These are phyloP conservation scores for Plenodomus biglobosus DNA, from an alignment of 2,329 filamentous ascomycete species.

Conservation along the genomic window DNA sequence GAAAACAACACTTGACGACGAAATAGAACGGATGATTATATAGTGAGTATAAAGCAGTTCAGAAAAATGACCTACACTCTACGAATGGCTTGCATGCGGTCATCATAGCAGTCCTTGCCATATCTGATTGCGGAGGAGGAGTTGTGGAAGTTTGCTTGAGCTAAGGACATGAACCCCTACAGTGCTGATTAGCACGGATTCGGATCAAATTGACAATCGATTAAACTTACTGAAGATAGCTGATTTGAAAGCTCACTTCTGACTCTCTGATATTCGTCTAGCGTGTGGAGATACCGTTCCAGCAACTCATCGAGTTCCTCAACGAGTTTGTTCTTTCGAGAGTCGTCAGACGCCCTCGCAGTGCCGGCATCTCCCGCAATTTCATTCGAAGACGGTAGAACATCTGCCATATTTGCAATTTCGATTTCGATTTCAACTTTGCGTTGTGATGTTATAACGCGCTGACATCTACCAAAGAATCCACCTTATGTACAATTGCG, in stretches of 20 bases:
- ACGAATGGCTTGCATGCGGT: constrained; percentile 67
- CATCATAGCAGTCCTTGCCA: constrained; percentile 71
- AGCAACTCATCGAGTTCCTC: constrained; percentile 63
- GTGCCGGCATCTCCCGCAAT: not conserved
- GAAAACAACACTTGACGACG: not conserved
- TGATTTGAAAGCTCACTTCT: constrained; percentile 56
- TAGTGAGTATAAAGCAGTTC: too few relatives aligned
- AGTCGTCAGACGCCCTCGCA: not conserved
- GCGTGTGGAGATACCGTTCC: constrained; percentile 63
- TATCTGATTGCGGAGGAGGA: constrained; percentile 64
- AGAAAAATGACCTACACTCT: constrained; percentile 44
- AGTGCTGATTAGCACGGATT: not conserved
- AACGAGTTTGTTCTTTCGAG: constrained; percentile 35
- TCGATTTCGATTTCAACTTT: not conserved
- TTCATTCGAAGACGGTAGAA: constrained; percentile 1
- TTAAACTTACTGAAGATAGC: constrained; percentile 56
- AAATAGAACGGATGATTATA: too few relatives aligned
- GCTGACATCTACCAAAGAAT: not conserved
- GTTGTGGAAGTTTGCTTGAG: constrained; percentile 75
- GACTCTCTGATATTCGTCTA: constrained; percentile 67
- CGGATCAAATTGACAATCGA: too few relatives aligned
- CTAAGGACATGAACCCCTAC: constrained; percentile 56
- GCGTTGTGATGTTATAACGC: not conserved
- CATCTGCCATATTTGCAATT: constrained; percentile 11
- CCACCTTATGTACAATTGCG: constrained; percentile 4